Evolutionary conservation across 352 stramenopile species (phyloP).

Genomic region (Globisporangium yorkense): DNA sequence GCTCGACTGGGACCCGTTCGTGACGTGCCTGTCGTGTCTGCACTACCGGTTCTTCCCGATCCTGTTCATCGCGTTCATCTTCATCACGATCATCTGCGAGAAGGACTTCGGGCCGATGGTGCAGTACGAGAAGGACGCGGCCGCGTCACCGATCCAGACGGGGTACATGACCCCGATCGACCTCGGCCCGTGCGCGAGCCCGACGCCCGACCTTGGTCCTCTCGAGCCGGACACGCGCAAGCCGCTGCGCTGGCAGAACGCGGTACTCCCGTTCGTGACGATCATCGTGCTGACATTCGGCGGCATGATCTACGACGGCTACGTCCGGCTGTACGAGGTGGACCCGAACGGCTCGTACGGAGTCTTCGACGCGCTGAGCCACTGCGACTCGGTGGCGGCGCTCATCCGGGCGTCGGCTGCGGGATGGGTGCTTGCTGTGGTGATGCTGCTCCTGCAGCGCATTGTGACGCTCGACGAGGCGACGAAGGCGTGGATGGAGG

Average conservation of each 20-base stretch:
- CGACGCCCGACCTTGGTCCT: constrained; percentile 50
- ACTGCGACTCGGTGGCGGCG: constrained; percentile 72
- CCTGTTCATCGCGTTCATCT: constrained; percentile 86
- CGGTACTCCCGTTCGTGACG: constrained; percentile 72
- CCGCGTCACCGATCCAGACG: constrained; percentile 59
- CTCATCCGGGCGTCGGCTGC: constrained; percentile 74
- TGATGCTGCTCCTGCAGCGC: constrained; percentile 65
- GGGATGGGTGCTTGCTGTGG: constrained; percentile 66
- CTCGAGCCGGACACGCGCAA: constrained; percentile 69
- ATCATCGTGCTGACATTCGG: constrained; percentile 84
- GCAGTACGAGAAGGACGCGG: constrained; percentile 79
- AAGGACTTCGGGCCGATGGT: constrained; percentile 87
- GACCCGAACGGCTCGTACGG: constrained; percentile 42
- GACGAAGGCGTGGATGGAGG: constrained; percentile 88
- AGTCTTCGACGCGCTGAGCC: constrained; percentile 67
- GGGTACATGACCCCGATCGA: constrained; percentile 58
- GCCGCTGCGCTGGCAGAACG: constrained; percentile 80
- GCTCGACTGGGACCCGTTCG: constrained; percentile 84
- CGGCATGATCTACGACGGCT: constrained; percentile 86
- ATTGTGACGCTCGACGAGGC: constrained; percentile 86
- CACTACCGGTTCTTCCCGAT: constrained; percentile 88
- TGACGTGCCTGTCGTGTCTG: constrained; percentile 78
- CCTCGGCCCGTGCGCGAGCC: constrained; percentile 63
- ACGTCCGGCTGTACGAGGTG: constrained; percentile 32
- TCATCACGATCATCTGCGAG: constrained; percentile 87